Evolutionary conservation across 2,329 filamentous ascomycete species (phyloP), one percentile per base, ranked within the genome.

Genomic region (Scorias spongiosa): DNA sequence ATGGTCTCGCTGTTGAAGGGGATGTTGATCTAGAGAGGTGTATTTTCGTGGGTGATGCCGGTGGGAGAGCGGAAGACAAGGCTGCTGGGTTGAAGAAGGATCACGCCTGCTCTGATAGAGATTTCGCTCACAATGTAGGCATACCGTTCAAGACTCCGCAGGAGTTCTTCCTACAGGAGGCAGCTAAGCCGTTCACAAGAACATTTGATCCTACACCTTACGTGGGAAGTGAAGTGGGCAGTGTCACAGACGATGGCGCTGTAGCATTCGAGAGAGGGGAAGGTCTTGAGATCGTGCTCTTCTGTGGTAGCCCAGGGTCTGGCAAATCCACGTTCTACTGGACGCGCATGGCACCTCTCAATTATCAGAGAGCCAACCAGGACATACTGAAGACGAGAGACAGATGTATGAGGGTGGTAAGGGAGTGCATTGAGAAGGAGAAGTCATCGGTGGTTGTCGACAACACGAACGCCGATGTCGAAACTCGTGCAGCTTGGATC

Each of bases 321-420:
- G 91, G 91, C 14, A 96, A 98, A 63, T 93, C 85, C 34, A 89
- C 86, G 0, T 94, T 91, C 56, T 95, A 81, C 64, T 85, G 81
- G 77, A 78, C 74, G 48, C 67, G 83, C 50, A 67, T 96, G 30
- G 71, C 87, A 58, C 82, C 83, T 18, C 64, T 91, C 26, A 83
- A 80, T 2, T 96, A 93, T 59, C 75, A 78, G 57, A 76, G 91
- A 40, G 76, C 95, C 28, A 98, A 96, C 54, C 91, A 96, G 65
- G 91, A 96, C 62, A 75, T 72, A 1, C 70, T 95, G 40, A 94
- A 93, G 63, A 81, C 76, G 28, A 69, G 76, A 45, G 72, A 75
- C 41, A 76, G 70, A 61, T 80, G 76, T 60, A 64, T 95, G 47
- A 84, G 85, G 62, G 75, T 74, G 18, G 86, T 88, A 11, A 71